phyloP scores from a whole-genome alignment of 2,329 filamentous ascomycete genomes.

The Fonsecaea multimorphosa region DNA sequence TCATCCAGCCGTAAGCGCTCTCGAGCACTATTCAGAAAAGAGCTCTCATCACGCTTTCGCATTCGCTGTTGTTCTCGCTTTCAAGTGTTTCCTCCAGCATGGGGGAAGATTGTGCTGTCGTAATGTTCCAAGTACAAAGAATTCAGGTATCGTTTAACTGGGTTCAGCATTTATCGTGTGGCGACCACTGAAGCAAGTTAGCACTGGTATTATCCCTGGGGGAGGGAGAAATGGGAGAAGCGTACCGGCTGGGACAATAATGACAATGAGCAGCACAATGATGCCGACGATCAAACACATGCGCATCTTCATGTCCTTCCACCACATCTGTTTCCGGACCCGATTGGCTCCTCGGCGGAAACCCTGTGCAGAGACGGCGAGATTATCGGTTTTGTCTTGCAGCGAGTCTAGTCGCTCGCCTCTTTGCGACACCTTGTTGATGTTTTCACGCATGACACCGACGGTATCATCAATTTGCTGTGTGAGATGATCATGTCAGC shows the following conservation, averaged over 20 bases:
- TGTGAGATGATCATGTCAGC: constrained; percentile 16
- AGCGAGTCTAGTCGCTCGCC: constrained; percentile 86
- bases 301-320: constrained; percentile 99
- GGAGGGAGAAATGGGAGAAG: constrained; percentile 27
- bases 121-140: constrained; percentile 13
- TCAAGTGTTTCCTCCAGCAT: constrained; percentile 20
- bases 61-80: constrained; percentile 13
- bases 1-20: constrained; percentile 25
- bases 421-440: constrained; percentile 94
- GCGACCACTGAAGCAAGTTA: constrained; percentile 36
- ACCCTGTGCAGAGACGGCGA: constrained; percentile 89
- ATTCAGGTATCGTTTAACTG: constrained; percentile 1
- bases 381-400: constrained; percentile 90
- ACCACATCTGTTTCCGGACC: constrained; percentile 99
- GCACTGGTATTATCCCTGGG: not conserved
- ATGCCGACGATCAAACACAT: constrained; percentile 93
- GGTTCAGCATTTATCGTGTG: constrained; percentile 27
- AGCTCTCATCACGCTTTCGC: constrained; percentile 22
- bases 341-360: constrained; percentile 96
- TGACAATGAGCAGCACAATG: constrained; percentile 88
- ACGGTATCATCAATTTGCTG: constrained; percentile 98
- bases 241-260: constrained; percentile 91
- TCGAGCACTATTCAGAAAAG: constrained; percentile 16
- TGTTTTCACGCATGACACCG: constrained; percentile 94
- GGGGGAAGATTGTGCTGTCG: constrained; percentile 28